Evolutionary conservation across 2,329 filamentous ascomycete species (phyloP), one percentile per base, ranked within the genome.

Genomic region (Fusarium sp.): DNA sequence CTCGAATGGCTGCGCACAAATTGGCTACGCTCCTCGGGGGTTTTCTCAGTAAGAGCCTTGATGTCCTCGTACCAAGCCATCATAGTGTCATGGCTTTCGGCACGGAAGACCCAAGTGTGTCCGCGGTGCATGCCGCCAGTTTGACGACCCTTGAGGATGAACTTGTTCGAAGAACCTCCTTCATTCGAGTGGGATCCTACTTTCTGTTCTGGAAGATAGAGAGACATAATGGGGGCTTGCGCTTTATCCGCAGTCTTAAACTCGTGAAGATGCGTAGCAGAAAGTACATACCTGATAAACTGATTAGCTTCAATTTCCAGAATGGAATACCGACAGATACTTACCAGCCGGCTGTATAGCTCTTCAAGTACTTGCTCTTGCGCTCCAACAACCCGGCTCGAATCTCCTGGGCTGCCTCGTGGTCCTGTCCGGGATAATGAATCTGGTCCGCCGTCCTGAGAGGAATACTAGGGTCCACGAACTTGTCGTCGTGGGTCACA

Each of bases 301-400:
- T 15, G 22, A 55, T 72, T 57, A 72, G 63, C 24, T 34, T 33
- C 31, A 9, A 28, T 34, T 42, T 33, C 43, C 34, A 52, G 8
- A 24, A 6, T 13, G 18, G 3, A 39, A 36, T 17, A 55, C 5
- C 14, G 36, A 46, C 24, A 17, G 49, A 26, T 13, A 76, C 91
- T 81, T 84, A 95, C 95, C 95, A 98, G 77, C 95, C 95, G 26
- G 94, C 92, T 9, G 95, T 96, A 79, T 98, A 98, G 79, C 95
- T 98, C 84, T 98, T 98, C 66, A 99, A 84, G 76, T 98, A 99
- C 78, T 98, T 99, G 87, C 94, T 97, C 89, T 98, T 98, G 72
- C 96, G 91, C 83, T 99, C 96, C 36, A 99, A 84, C 81, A 98
- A 90, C 4, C 96, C 96, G 20, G 94, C 93, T 64, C 95, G 88